These are phyloP conservation scores for Pisolithus albus DNA, from an alignment of 768 basidiomycete genomes.

Conservation along the genomic window DNA sequence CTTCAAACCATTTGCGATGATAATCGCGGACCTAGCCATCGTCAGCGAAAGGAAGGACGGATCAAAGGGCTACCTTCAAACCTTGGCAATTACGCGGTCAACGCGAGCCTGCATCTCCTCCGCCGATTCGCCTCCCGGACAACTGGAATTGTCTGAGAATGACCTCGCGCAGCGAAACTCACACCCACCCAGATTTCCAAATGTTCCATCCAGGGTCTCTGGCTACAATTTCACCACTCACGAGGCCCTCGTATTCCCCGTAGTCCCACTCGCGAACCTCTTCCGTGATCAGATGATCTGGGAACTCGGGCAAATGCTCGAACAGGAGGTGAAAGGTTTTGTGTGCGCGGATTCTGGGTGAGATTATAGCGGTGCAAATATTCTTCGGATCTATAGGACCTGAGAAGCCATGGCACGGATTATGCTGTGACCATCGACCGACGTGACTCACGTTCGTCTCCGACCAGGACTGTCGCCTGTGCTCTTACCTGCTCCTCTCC, in stretches of 20 bases:
- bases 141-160: slow-evolving; percentile 38
- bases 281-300: slow-evolving; percentile 55
- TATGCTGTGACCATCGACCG: background rate
- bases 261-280: slow-evolving; percentile 85
- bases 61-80: slow-evolving; percentile 22
- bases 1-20: slow-evolving; percentile 63
- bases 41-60: slow-evolving; percentile 5
- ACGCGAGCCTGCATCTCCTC: slow-evolving; percentile 75
- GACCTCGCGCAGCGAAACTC: background rate
- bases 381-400: slow-evolving; percentile 75
- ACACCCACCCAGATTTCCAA: slow-evolving; percentile 71
- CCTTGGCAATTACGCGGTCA: slow-evolving; percentile 68
- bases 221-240: slow-evolving; percentile 68
- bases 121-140: slow-evolving; percentile 82
- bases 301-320: slow-evolving; percentile 37
- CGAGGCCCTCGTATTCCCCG: slow-evolving; percentile 82
- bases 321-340: slow-evolving; percentile 83
- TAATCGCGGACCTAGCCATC: slow-evolving; percentile 56
- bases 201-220: slow-evolving; percentile 64
- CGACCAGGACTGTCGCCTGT: slow-evolving; percentile 62
- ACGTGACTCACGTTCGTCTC: slow-evolving; percentile 60
- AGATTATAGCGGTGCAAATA: slow-evolving; percentile 69
- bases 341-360: slow-evolving; percentile 83
- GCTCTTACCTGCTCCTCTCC: slow-evolving; percentile 68
- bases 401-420: slow-evolving; percentile 19